Percentiles rank a stretch among this genome's conserved stretches.
Conservation (phyloP, 2,329 filamentous ascomycete species). For the Aspergillus pseudoviridinutans region DNA sequence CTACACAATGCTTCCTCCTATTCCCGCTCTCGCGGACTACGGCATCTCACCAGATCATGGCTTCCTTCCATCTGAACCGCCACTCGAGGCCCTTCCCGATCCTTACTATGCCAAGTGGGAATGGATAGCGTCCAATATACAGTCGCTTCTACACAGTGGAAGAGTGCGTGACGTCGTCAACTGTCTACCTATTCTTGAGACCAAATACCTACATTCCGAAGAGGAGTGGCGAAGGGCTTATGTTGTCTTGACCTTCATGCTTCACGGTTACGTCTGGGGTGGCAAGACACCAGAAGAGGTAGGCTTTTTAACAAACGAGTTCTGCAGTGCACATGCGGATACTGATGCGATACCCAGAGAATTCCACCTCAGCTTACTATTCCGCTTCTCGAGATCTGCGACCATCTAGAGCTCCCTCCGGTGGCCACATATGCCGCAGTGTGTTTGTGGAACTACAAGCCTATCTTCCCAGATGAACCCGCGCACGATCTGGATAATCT, state of each 20-base stretch:
- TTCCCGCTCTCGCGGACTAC: slow-evolving; percentile 65
- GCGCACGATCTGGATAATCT: slow-evolving; percentile 84
- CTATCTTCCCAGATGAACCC: slow-evolving; percentile 76
- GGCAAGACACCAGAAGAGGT: slow-evolving; percentile 71
- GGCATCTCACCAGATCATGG: slow-evolving; percentile 64
- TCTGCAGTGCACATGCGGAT: neutral
- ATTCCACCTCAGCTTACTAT: slow-evolving; percentile 79
- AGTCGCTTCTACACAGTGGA: slow-evolving; percentile 79
- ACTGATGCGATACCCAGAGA: slow-evolving; percentile 35
- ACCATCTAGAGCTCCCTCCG: slow-evolving; percentile 77
- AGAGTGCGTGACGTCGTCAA: slow-evolving; percentile 77
- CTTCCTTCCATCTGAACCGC: slow-evolving; percentile 79
- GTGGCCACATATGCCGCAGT: slow-evolving; percentile 92
- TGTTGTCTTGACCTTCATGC: slow-evolving; percentile 70
- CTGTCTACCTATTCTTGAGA: slow-evolving; percentile 76
- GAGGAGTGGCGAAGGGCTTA: slow-evolving; percentile 91
- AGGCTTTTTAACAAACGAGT: slow-evolving; percentile 9
- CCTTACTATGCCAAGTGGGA: slow-evolving; percentile 97
- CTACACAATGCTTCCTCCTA: slow-evolving; percentile 41
- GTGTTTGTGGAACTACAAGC: slow-evolving; percentile 95
- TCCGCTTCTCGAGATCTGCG: slow-evolving; percentile 73
- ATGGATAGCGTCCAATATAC: slow-evolving; percentile 76
- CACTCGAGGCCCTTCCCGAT: slow-evolving; percentile 76
- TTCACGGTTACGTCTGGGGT: slow-evolving; percentile 88
- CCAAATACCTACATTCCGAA: slow-evolving; percentile 73